Evolutionary conservation across 2,329 filamentous ascomycete genomes (phyloP).

Genomic region (Calonectria crousiana): DNA sequence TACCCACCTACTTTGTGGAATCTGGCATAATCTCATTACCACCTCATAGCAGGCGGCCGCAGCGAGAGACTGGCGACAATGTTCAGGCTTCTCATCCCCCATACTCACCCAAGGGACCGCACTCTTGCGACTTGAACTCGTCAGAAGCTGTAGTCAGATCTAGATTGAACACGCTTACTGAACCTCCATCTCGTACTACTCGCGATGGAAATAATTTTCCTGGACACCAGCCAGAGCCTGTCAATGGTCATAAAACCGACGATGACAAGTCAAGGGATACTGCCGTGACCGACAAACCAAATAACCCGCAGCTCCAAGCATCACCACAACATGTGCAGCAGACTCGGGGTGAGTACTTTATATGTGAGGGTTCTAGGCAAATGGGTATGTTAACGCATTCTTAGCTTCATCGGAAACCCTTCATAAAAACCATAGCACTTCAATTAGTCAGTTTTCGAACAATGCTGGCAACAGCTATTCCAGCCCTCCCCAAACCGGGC

Average conservation of each 20-base stretch:
- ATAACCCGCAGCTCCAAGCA: not conserved
- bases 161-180: conserved; percentile 18
- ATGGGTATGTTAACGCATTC: not conserved
- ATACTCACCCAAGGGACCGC: conserved; percentile 11
- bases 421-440: not conserved
- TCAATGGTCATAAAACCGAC: not conserved
- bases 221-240: not conserved
- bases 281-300: conserved; percentile 13
- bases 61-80: conserved; percentile 17
- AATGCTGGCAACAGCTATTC: conserved; percentile 3
- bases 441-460: conserved; percentile 1
- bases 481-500: conserved; percentile 13
- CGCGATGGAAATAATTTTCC: not conserved
- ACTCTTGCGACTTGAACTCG: conserved; percentile 17
- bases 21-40: not conserved
- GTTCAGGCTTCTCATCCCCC: conserved; percentile 20
- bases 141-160: conserved; percentile 31
- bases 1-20: not conserved
- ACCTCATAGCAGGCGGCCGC: conserved; percentile 14
- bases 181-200: not conserved
- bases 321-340: not conserved
- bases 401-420: conserved; percentile 1
- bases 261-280: conserved; percentile 19
- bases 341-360: conserved; percentile 1
- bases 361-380: not conserved